A percentile compares a stretch with the other conserved stretches of the same genome.
Evolutionary conservation across 139 green algal genomes (phyloP).

Genomic region (Tetradesmus obliquus): DNA sequence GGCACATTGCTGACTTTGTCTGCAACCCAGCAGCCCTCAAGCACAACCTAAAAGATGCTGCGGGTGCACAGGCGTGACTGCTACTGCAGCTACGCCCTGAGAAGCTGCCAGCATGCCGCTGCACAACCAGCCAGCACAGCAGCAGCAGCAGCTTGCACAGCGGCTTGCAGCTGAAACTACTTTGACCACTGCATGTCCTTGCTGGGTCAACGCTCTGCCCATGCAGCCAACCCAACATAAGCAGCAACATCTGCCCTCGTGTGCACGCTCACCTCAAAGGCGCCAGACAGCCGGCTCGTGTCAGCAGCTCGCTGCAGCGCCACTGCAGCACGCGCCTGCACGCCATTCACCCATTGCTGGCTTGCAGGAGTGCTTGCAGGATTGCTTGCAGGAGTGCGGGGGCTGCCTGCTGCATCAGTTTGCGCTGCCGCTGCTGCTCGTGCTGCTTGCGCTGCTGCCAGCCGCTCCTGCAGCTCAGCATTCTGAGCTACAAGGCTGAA

Average conservation of each 20-base stretch:
- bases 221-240: no score
- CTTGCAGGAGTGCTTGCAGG: not conserved
- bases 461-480: conserved; percentile 11
- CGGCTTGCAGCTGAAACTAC: no score
- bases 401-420: not conserved
- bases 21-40: not conserved
- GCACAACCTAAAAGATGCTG: not conserved
- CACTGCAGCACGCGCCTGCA: not conserved
- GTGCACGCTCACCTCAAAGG: not conserved
- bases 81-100: not conserved
- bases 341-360: not conserved
- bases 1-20: not conserved
- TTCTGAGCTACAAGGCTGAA: conserved; percentile 23
- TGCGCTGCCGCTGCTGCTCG: not conserved
- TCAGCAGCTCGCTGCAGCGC: conserved; percentile 22
- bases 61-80: not conserved
- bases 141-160: not conserved
- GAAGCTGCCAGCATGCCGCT: not conserved
- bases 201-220: not conserved
- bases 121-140: not conserved
- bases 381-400: not conserved
- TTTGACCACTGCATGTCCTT: not conserved
- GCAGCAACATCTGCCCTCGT: not conserved
- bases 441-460: conserved; percentile 2
- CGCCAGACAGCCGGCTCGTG: conserved; percentile 25